Percentiles rank a stretch among this genome's conserved stretches.
Conservation (phyloP, 164 flowering plant genomes). For the Nelumbo lutea region DNA sequence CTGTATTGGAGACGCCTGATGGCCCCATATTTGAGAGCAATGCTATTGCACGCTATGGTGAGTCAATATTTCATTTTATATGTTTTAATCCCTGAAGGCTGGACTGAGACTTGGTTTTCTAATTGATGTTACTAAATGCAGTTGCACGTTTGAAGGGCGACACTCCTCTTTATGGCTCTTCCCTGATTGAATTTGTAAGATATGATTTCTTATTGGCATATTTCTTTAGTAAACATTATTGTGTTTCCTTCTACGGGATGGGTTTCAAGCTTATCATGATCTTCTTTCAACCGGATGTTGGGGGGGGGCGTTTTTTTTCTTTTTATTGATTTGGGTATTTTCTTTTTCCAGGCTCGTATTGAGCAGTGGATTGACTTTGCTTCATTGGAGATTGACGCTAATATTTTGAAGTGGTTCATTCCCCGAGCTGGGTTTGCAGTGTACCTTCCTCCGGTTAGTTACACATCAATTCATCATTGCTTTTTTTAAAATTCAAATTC, state of each 20-base stretch:
- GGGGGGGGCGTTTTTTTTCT: no score
- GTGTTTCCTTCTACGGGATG: neutral
- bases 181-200: constrained; percentile 67
- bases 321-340: neutral
- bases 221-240: neutral
- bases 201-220: neutral
- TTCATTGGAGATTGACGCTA: constrained; percentile 52
- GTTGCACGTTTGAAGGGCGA: constrained; percentile 64
- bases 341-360: constrained; percentile 40
- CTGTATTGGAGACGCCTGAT: constrained; percentile 74
- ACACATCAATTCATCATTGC: no score
- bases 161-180: constrained; percentile 57
- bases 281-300: no score
- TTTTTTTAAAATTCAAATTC: neutral
- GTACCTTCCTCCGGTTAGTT: constrained; percentile 52
- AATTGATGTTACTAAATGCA: constrained; percentile 26
- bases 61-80: neutral
- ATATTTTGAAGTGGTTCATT: constrained; percentile 30
- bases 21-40: constrained; percentile 81
- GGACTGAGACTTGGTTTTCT: constrained; percentile 1
- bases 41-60: constrained; percentile 78
- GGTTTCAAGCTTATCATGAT: neutral
- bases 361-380: constrained; percentile 90
- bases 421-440: constrained; percentile 43
- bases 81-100: neutral